These are phyloP conservation scores for Gymnopilus dilepis DNA, from an alignment of 768 basidiomycete species.

Conservation along the genomic window DNA sequence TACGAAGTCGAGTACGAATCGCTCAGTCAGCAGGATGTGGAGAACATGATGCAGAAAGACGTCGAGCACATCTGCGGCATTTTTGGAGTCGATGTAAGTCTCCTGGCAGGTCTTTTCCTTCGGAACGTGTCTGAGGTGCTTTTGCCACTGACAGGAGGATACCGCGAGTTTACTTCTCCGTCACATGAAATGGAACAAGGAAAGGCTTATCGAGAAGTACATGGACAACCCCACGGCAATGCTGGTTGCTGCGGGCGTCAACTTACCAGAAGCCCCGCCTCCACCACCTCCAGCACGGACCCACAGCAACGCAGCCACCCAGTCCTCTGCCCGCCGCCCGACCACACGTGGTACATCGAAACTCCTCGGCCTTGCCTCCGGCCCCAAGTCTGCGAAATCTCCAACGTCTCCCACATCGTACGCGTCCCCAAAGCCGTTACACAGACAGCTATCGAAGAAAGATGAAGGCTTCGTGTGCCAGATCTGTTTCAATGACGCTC, in stretches of 20 bases:
- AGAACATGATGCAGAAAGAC: constrained; percentile 77
- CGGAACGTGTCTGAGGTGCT: background rate
- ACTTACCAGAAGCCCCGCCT: constrained; percentile 49
- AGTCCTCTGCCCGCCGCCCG: constrained; percentile 35
- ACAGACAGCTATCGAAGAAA: constrained; percentile 33
- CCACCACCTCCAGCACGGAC: constrained; percentile 37
- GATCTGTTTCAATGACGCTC: constrained; percentile 88
- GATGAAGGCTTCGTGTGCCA: constrained; percentile 80
- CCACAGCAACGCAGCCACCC: constrained; percentile 29
- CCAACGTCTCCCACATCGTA: constrained; percentile 31
- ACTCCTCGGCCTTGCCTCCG: constrained; percentile 38
- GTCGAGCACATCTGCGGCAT: constrained; percentile 88
- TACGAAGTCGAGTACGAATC: constrained; percentile 90
- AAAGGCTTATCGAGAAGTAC: constrained; percentile 93
- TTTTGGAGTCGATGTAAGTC: constrained; percentile 86
- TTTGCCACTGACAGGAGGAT: constrained; percentile 49
- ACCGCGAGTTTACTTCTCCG: constrained; percentile 82
- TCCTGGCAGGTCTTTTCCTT: constrained; percentile 1
- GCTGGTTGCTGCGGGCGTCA: constrained; percentile 74
- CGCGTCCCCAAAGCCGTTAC: constrained; percentile 32
- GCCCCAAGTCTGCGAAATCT: constrained; percentile 39
- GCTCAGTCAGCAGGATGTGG: constrained; percentile 73
- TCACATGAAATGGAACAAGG: constrained; percentile 93
- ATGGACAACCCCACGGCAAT: constrained; percentile 88
- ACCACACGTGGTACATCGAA: constrained; percentile 43